Conservation (phyloP, 345 rosid species). For the Citrus inodora region DNA sequence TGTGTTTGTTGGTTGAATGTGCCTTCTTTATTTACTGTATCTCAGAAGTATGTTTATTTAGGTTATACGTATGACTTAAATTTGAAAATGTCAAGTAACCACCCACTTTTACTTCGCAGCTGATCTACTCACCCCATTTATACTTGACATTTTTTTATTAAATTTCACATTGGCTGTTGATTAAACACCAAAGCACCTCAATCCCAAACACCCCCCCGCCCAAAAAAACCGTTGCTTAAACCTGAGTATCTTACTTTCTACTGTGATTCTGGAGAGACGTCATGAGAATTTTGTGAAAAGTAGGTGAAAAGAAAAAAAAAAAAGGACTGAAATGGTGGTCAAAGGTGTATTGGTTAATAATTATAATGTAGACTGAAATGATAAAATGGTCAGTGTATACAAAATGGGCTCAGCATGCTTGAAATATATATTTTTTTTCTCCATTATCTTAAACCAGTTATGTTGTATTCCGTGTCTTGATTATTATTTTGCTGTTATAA, state of each 20-base stretch:
- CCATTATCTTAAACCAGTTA: not conserved
- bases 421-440: not conserved
- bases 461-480: not conserved
- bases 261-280: not conserved
- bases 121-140: no score
- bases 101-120: no score
- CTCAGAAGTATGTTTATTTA: no score
- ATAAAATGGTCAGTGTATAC: not conserved
- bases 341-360: no score
- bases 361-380: no score
- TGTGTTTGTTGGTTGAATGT: not conserved
- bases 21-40: not conserved
- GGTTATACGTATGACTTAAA: no score
- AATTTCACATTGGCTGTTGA: no score
- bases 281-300: not conserved
- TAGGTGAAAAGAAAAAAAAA: not conserved
- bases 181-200: no score
- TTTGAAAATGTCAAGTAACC: no score
- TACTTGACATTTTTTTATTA: no score
- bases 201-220: no score
- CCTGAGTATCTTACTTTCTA: not conserved
- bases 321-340: not conserved
- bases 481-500: constrained; percentile 7
- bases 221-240: not conserved
- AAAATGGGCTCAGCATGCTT: not conserved